These are phyloP conservation scores for Septoria linicola DNA, from an alignment of 2,329 filamentous ascomycete genomes.

Conservation along the genomic window DNA sequence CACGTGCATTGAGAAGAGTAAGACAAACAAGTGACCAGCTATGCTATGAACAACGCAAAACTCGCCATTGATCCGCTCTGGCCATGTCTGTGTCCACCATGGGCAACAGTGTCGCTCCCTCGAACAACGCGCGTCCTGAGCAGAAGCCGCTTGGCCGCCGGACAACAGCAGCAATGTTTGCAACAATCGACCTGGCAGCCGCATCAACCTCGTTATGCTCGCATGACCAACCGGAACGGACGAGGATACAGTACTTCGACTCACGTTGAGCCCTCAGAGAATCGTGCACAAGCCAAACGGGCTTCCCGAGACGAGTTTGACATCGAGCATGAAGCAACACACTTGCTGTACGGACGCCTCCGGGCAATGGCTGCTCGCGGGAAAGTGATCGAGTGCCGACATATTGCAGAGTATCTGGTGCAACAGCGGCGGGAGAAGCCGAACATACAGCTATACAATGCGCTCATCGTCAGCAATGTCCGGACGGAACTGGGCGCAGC, in stretches of 20 bases:
- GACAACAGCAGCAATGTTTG: conserved; percentile 16
- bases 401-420: conserved; percentile 60
- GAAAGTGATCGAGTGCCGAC: conserved; percentile 42
- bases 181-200: conserved; percentile 16
- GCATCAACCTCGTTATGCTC: background rate
- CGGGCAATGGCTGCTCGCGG: conserved; percentile 43
- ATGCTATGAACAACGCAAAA: conserved; percentile 38
- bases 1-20: too few relatives aligned
- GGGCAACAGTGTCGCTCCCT: conserved; percentile 16
- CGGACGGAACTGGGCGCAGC: conserved; percentile 65
- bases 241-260: background rate
- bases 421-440: conserved; percentile 55
- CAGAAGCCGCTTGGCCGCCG: conserved; percentile 8
- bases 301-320: conserved; percentile 1
- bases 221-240: background rate
- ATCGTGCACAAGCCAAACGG: too few relatives aligned
- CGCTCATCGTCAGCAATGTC: conserved; percentile 70
- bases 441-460: conserved; percentile 66
- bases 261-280: background rate
- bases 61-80: conserved; percentile 59
- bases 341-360: conserved; percentile 51
- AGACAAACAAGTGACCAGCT: too few relatives aligned
- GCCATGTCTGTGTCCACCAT: conserved; percentile 62
- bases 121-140: conserved; percentile 15
- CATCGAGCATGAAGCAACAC: conserved; percentile 24